Evolutionary conservation across 2,329 filamentous ascomycete species (phyloP).

Genomic region (Aaosphaeria pasadenensis): DNA sequence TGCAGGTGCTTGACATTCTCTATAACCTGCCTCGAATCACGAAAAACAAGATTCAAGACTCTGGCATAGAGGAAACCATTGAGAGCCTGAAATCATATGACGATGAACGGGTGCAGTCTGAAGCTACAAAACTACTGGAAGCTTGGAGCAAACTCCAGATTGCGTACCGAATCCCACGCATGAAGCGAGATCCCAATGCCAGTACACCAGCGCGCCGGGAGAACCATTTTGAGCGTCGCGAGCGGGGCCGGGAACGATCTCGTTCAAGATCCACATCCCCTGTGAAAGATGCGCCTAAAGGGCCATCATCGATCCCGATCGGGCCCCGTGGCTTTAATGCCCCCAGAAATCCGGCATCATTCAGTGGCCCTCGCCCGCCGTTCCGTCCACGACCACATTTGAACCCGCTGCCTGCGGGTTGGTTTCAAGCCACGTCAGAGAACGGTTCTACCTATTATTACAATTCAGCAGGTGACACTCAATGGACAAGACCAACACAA

Average conservation of each 20-base stretch:
- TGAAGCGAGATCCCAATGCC: constrained; percentile 73
- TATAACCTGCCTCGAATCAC: constrained; percentile 87
- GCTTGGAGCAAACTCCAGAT: constrained; percentile 88
- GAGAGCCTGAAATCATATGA: constrained; percentile 64
- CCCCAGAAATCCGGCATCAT: constrained; percentile 53
- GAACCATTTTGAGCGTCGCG: constrained; percentile 62
- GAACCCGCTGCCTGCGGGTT: constrained; percentile 70
- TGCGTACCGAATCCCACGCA: constrained; percentile 87
- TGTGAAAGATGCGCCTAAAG: constrained; percentile 37
- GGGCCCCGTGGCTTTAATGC: constrained; percentile 54
- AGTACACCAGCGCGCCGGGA: constrained; percentile 28
- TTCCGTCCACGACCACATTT: constrained; percentile 53
- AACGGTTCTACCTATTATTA: constrained; percentile 83
- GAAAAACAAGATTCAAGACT: constrained; percentile 94
- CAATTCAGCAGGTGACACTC: constrained; percentile 67
- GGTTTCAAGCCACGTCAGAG: constrained; percentile 66
- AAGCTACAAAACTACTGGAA: constrained; percentile 69
- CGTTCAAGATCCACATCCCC: constrained; percentile 50
- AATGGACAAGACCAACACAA: constrained; percentile 75
- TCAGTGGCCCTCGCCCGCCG: constrained; percentile 51
- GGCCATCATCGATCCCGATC: constrained; percentile 37
- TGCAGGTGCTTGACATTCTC: constrained; percentile 87
- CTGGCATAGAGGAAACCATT: constrained; percentile 85
- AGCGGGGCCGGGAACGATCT: constrained; percentile 48
- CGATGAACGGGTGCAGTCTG: constrained; percentile 71